phyloP scores from a whole-genome alignment of 345 rosid genomes.

The Hibiscus trionum region DNA sequence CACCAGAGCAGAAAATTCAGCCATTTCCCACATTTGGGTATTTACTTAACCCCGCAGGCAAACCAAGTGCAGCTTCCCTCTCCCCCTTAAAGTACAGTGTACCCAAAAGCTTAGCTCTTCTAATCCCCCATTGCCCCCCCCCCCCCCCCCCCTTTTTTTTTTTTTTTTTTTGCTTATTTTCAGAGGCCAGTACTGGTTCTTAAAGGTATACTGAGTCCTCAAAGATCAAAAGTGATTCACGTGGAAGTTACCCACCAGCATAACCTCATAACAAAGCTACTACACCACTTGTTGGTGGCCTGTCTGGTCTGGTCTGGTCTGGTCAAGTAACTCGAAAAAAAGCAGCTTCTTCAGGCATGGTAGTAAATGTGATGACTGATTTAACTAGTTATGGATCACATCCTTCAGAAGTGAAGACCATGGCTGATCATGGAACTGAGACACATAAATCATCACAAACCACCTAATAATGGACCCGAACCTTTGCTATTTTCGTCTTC shows the following conservation, averaged over 20 bases:
- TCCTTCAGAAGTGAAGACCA: no score
- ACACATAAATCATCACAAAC: not conserved
- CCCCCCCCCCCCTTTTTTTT: no score
- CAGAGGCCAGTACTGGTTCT: not conserved
- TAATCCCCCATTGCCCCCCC: not conserved
- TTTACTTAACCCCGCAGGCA: no score
- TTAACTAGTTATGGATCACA: not conserved
- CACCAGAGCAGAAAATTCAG: no score
- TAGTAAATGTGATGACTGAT: not conserved
- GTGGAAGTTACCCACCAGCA: not conserved
- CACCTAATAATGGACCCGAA: not conserved
- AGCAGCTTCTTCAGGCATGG: not conserved
- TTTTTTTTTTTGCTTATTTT: not conserved
- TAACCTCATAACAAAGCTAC: not conserved
- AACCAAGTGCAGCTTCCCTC: no score
- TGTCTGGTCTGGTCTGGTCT: not conserved
- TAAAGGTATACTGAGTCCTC: not conserved
- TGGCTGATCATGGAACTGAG: not conserved
- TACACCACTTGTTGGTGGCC: not conserved
- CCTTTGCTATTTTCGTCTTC: not conserved
- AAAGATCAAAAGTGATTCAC: not conserved
- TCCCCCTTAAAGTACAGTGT: not conserved
- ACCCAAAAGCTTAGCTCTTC: not conserved
- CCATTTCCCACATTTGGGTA: no score
- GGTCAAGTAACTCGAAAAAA: not conserved